These are phyloP conservation scores for Monosporozyma unispora DNA, from an alignment of 805 yeast species.

Conservation along the genomic window DNA sequence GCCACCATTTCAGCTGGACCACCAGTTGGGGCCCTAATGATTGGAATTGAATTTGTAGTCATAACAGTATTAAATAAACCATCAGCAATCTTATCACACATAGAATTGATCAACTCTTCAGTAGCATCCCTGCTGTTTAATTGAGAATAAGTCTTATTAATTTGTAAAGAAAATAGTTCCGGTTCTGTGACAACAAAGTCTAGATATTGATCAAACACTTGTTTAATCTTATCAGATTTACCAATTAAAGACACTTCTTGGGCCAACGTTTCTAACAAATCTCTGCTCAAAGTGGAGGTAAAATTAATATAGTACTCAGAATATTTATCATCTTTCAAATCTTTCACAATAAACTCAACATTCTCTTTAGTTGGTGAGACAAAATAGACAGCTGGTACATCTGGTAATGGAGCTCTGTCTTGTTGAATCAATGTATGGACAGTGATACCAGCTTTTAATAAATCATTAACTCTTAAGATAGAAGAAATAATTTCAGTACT, in stretches of 20 bases:
- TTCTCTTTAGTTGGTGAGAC: constrained; percentile 81
- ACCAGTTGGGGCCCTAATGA: constrained; percentile 82
- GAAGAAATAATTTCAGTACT: constrained; percentile 85
- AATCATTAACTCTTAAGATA: constrained; percentile 85
- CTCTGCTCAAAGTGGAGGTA: constrained; percentile 69
- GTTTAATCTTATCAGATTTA: constrained; percentile 63
- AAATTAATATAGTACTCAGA: constrained; percentile 78
- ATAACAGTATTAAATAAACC: constrained; percentile 76
- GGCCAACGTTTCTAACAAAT: constrained; percentile 80
- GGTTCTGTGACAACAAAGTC: constrained; percentile 92
- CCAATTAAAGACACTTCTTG: constrained; percentile 67
- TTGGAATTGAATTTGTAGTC: constrained; percentile 73
- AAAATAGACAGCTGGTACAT: constrained; percentile 90
- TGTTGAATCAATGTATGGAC: constrained; percentile 70
- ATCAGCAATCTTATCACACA: constrained; percentile 63
- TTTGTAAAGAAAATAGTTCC: constrained; percentile 71
- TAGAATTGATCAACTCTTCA: constrained; percentile 61
- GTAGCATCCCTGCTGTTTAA: constrained; percentile 63
- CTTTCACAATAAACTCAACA: constrained; percentile 57
- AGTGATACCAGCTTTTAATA: constrained; percentile 84
- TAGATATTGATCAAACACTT: constrained; percentile 89
- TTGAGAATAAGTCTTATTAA: constrained; percentile 52
- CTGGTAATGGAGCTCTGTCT: constrained; percentile 76
- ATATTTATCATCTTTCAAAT: constrained; percentile 65
- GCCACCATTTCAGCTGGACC: constrained; percentile 96